Base-by-base conservation (phyloP, 2,329 filamentous ascomycete species). In the Ceratocystis huliohia region DNA sequence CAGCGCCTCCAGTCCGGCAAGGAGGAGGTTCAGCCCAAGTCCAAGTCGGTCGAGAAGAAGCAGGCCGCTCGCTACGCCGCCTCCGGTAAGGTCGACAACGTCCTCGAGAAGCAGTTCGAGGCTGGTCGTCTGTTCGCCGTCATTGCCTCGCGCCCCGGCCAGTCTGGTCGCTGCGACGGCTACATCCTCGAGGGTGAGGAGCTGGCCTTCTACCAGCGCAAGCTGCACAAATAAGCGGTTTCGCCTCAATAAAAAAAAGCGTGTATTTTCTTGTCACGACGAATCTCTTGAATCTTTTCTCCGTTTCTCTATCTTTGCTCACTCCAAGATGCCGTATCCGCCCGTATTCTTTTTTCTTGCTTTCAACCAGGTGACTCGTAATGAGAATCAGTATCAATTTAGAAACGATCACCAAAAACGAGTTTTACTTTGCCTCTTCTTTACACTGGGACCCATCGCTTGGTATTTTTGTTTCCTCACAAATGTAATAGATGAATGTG, bases 161-260 rank as follows among this genome's bases (percentile, higher is more conserved):
- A 99, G 88, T 94, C 89, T 78, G 94, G 94, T 75, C 91, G 94
- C 81, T 86, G 85, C 75, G 94, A 99, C 79, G 94, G 94, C 72
- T 99, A 99, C 84, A 88, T 99, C 79, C 85, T 99, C 72, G 94
- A 99, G 88, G 94, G 94, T 76, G 94, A 99, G 81, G 94, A 99
- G 87, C 86, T 99, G 76, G 91, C 92, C 80, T 99, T 99, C 89
- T 99, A 99, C 91, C 92, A 96, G 88, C 89, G 89, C 83, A 92
- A 92, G 82, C 91, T 97, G 80, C 89, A 94, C 87, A 97, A 96
- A 86, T 97, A 96, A 83, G 84, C 69, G 72, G 64, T 64, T 59
- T 66, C 68, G 68, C 64, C 53, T 63, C 67, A 67, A 67, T 65
- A 65, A 67, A 67, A 67, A 67, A 66, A 69, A 70, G 62, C 63